These are phyloP conservation scores for Carpinus viminea DNA, from an alignment of 306 rosid genomes.

Conservation along the genomic window DNA sequence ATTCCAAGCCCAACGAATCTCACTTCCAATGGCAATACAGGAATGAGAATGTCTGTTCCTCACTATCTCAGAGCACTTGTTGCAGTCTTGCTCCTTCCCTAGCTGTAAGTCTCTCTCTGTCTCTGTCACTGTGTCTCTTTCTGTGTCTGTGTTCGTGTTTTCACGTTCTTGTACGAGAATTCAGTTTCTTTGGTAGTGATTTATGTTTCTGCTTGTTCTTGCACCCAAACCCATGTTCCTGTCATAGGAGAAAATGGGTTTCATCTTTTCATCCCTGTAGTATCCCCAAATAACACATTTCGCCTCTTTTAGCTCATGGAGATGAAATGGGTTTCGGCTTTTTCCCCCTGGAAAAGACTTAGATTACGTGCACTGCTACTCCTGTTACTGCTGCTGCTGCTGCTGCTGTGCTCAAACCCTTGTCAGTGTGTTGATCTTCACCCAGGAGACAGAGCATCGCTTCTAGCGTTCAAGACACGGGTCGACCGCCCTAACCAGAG, in stretches of 20 bases:
- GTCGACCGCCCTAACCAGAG: constrained; percentile 65
- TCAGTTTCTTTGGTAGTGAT: not conserved
- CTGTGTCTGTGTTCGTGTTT: not conserved
- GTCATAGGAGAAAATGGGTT: constrained; percentile 26
- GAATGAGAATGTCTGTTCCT: constrained; percentile 18
- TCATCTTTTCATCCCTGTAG: constrained; percentile 7
- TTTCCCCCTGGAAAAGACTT: constrained; percentile 24
- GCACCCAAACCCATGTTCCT: not conserved
- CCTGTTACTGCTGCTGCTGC: constrained; percentile 33
- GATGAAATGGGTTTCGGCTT: constrained; percentile 30
- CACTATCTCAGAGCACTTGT: not conserved
- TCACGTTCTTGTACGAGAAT: not conserved
- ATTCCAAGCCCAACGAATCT: not conserved
- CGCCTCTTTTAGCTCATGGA: constrained; percentile 37
- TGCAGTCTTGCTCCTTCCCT: constrained; percentile 1
- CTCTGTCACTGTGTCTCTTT: no score
- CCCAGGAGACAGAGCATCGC: constrained; percentile 68
- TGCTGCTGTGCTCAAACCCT: constrained; percentile 39
- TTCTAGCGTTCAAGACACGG: constrained; percentile 50
- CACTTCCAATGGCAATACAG: not conserved
- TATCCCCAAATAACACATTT: constrained; percentile 20
- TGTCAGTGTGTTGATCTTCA: constrained; percentile 52
- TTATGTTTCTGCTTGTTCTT: not conserved
- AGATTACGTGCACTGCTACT: constrained; percentile 37
- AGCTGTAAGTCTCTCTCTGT: constrained; percentile 29